Base-by-base conservation (phyloP, 2,329 filamentous ascomycete species). In the Fusarium zealandicum region DNA sequence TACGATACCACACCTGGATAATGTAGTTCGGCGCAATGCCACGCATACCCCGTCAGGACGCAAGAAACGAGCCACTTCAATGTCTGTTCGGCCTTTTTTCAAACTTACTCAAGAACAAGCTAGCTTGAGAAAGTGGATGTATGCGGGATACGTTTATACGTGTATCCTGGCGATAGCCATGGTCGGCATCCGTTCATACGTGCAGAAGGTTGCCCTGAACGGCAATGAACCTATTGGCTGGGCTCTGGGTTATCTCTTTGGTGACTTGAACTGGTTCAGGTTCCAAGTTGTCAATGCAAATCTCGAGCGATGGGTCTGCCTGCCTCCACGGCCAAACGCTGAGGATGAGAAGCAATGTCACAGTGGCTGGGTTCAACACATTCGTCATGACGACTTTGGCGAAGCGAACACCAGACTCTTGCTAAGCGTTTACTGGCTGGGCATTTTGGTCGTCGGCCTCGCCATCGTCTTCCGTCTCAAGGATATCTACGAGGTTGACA, bases 211-310 rank as follows among this genome's bases (percentile, higher is more conserved):
- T 57, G 92, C 92, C 12, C 79, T 99, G 2, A 69, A 81, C 28
- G 86, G 85, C 13, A 77, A 86, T 44, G 95, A 99, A 65, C 92
- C 95, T 0, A 84, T 99, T 37, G 91, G 93, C 3, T 99, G 95
- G 95, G 93, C 92, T 0, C 73, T 97, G 10, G 89, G 91, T 2
- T 99, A 99, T 72, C 77, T 97, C 3, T 84, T 98, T 57, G 93
- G 93, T 11, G 90, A 96, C 64, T 70, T 93, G 10, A 81, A 84
- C 0, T 81, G 79, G 68, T 85, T 97, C 63, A 83, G 92, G 18
- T 87, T 89, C 70, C 81, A 89, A 70, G 82, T 93, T 8, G 79
- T 91, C 13, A 82, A 81, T 54, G 81, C 84, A 55, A 85, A 89
- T 56, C 78, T 95, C 6, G 86, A 90, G 61, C 74, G 78, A 60